Conservation (phyloP, 2,329 filamentous ascomycete genomes). For the Akanthomyces dipterigenus region DNA sequence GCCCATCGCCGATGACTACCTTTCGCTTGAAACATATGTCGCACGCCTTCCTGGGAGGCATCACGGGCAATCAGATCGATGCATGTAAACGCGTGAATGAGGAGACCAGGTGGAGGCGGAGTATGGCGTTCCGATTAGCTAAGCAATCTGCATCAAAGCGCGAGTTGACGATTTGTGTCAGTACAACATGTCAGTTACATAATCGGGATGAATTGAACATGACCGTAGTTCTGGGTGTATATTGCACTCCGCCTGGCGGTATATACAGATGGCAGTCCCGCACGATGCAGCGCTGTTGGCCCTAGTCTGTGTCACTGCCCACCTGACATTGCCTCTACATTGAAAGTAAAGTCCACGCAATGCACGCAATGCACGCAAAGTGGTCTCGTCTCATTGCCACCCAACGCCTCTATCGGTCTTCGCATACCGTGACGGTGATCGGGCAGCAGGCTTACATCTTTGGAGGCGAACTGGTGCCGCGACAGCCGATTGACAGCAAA, state of each 20-base stretch:
- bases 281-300: too few relatives aligned
- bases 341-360: too few relatives aligned
- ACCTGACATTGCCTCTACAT: too few relatives aligned
- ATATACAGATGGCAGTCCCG: too few relatives aligned
- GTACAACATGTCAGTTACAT: too few relatives aligned
- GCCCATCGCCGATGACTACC: background rate
- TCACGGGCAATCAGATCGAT: background rate
- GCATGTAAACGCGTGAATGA: background rate
- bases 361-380: constrained; percentile 5
- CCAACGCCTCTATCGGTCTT: constrained; percentile 39
- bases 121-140: background rate
- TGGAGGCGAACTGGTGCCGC: constrained; percentile 44
- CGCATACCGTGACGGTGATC: constrained; percentile 38
- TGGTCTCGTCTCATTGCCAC: constrained; percentile 1
- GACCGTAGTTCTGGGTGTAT: too few relatives aligned
- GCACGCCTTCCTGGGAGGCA: constrained; percentile 12
- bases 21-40: constrained; percentile 14
- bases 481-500: constrained; percentile 44
- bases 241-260: too few relatives aligned
- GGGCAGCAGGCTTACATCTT: constrained; percentile 37
- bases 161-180: too few relatives aligned
- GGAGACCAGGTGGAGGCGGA: background rate
- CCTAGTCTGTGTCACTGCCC: too few relatives aligned
- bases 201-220: background rate
- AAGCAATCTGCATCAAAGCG: background rate